Evolutionary conservation across 2,329 filamentous ascomycete genomes (phyloP), one percentile per base, ranked within the genome.

Genomic region (Monosporascus sp.): DNA sequence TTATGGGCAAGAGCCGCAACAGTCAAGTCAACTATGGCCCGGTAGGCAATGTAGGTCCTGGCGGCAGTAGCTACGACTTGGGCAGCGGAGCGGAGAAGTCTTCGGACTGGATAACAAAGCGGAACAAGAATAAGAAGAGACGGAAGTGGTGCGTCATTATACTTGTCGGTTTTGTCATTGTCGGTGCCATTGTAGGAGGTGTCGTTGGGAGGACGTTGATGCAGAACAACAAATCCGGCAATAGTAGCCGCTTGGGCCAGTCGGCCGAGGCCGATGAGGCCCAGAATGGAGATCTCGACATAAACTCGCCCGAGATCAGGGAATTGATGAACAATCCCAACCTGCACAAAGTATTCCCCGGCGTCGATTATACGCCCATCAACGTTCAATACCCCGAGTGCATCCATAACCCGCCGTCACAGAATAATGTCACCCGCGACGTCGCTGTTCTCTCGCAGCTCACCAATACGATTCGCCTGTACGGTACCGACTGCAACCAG

Each of bases 401-500:
- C 70, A 58, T 92, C 34, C 74, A 79, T 51, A 81, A 86, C 60
- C 89, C 89, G 1, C 88, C 93, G 0, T 92, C 86, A 36, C 93
- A 97, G 68, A 96, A 97, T 74, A 97, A 97, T 67, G 79, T 97
- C 59, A 97, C 94, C 0, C 84, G 90, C 50, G 93, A 97, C 67
- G 76, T 97, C 54, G 93, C 94, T 1, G 86, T 97, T 9, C 83
- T 97, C 49, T 91, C 89, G 14, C 91, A 96, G 68, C 77, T 97
- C 44, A 96, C 91, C 54, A 92, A 96, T 67, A 86, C 85, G 3
- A 82, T 97, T 47, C 86, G 93, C 7, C 78, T 97, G 1, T 97
- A 97, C 68, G 93, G 93, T 48, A 97, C 90, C 14, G 93, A 97
- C 73, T 97, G 93, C 79, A 97, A 97, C 71, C 93, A 97, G 72